Evolutionary conservation across 768 basidiomycete genomes (phyloP).

Genomic region (Auricularia cornea): DNA sequence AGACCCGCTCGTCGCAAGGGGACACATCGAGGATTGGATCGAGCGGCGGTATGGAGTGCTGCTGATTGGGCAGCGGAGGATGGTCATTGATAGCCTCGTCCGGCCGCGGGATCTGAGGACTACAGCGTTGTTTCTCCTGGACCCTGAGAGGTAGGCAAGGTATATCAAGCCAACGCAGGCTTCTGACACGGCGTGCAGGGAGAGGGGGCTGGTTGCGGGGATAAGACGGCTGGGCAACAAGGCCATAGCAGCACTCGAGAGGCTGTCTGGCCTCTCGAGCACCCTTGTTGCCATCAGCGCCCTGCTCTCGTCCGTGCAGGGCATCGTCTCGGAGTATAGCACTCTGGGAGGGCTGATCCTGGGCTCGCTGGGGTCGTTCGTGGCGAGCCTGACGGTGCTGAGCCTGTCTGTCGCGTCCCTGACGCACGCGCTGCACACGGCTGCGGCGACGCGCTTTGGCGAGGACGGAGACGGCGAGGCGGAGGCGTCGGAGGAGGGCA

Average conservation of each 20-base stretch:
- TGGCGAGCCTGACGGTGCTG: not conserved
- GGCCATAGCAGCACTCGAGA: not conserved
- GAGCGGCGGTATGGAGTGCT: not conserved
- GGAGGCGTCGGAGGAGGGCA: not conserved
- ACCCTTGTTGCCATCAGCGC: not conserved
- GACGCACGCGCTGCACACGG: not conserved
- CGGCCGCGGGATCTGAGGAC: not conserved
- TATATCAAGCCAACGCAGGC: not conserved
- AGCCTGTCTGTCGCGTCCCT: not conserved
- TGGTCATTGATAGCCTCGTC: not conserved
- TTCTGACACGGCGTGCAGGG: too few relatives aligned
- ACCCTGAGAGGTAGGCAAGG: not conserved
- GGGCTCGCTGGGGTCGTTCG: not conserved
- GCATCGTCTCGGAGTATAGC: not conserved
- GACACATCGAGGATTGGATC: not conserved
- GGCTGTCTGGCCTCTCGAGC: not conserved
- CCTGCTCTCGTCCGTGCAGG: not conserved
- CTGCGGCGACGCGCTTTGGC: not conserved
- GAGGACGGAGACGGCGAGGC: not conserved
- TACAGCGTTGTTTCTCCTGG: not conserved
- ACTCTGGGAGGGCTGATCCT: not conserved
- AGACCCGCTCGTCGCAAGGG: not conserved
- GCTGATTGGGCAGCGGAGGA: not conserved
- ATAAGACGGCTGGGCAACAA: not conserved
- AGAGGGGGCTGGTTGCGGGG: too few relatives aligned